Evolutionary conservation across 2,329 filamentous ascomycete genomes (phyloP), one percentile per base, ranked within the genome.

Genomic region (Didymella pomorum): DNA sequence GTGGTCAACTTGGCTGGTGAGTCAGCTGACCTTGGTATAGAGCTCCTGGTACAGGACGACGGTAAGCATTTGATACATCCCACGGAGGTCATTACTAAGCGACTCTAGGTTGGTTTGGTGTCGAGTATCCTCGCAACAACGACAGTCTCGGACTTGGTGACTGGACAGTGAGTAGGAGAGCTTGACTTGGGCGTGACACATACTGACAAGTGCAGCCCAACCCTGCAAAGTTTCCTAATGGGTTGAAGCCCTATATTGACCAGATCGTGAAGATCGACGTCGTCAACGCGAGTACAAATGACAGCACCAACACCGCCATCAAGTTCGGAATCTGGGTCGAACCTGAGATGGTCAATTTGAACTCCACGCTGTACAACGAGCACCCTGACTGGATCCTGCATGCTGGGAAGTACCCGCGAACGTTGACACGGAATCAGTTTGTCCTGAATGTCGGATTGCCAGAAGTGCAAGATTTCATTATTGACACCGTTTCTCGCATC

Each of bases 251-350:
- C 0, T 80, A 87, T 1, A 82, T 87, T 1, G 72, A 80, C 0
- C 77, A 80, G 4, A 78, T 88, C 31, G 85, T 80, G 5, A 74
- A 78, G 8, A 78, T 87, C 6, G 77, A 79, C 3, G 80, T 81
- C 0, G 72, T 79, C 2, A 81, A 83, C 28, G 56, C 56, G 12
- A 54, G 23, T n/a, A 54, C 56, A 3, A 58, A 58, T 11, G 51
- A 26, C 20, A 58, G 50, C 25, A 79, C 82, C 0, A 79, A 80
- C 0, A 75, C 78, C 0, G 79, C 82, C 2, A 71, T 89, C 45
- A 79, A 81, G 12, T 89, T 89, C 62, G 87, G 87, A 16, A 79
- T 89, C 3, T 89, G 87, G 87, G 80, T 89, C 2, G 87, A 89
- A 68, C 87, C 86, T 0, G 87, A 89, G 65, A 89, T 89, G 87